Base-by-base conservation (phyloP, 169 alveolate genomes). In the Plasmodium yoelii region DNA sequence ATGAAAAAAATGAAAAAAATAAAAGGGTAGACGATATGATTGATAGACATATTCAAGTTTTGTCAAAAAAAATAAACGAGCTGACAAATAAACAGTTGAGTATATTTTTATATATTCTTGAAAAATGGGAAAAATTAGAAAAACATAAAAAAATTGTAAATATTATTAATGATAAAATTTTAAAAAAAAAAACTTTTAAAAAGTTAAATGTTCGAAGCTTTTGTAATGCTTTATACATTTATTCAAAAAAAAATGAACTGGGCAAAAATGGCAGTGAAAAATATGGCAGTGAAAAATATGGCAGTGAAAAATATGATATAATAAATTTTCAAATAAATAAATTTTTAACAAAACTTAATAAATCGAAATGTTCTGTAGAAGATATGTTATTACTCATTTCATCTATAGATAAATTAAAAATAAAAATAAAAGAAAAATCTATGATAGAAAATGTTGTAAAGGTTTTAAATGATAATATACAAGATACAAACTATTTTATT, bases 11-110 rank as follows among this genome's bases (percentile, higher is more conserved):
- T 5, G 42, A 57, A 7, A 6, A 39, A 13, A 68, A 46, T 15
- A 63, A 75, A 51, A 53, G 24, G 26, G 49, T 56, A 75, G 5
- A 75, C 55, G 69, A 75, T 4, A 34, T 75, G 28, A 69, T 75
- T 28, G 47, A 75, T 63, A 44, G 10, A 10, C 68, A 46, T 75
- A 47, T 75, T 63, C 49, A 64, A 13, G 64, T 49, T 34, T 68
- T 75, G 9, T 61, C 88, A 19, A 34, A 57, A 55, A 75, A 68
- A 67, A 46, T 75, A 15, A 55, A 75, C 13, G 57, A 42, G 46
- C 51, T 75, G 88, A 75, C 75, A 15, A 63, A 75, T 22, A 49
- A 55, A 39, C 88, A 75, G 8, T 53, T 64, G 34, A 75, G 88
- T n/a, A 64, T 75, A 65, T 55, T 75, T 55, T 51, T 75, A 55